Percentiles rank a stretch among this genome's conserved stretches.
phyloP scores from a whole-genome alignment of 805 yeast species.

The Tanozyma kutaoensis region DNA sequence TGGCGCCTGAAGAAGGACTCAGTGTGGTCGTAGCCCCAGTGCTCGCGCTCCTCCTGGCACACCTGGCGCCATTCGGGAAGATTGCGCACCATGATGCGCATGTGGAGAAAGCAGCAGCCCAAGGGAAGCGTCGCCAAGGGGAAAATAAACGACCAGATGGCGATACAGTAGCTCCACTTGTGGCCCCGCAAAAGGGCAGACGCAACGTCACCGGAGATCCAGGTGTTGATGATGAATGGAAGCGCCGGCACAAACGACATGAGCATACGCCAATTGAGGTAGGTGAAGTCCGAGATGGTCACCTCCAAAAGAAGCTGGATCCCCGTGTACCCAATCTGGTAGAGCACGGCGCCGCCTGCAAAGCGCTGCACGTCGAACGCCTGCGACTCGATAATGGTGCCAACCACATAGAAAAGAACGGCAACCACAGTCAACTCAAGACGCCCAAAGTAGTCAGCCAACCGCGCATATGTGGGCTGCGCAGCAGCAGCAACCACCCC shows the following conservation, averaged over 20 bases:
- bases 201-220: conserved; percentile 57
- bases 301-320: conserved; percentile 41
- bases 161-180: conserved; percentile 56
- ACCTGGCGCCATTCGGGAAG: conserved; percentile 37
- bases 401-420: conserved; percentile 43
- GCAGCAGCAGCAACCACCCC: conserved; percentile 55
- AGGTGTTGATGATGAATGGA: conserved; percentile 66
- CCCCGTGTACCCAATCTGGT: conserved; percentile 45
- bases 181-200: conserved; percentile 29
- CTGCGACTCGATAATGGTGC: conserved; percentile 52
- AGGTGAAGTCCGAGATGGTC: conserved; percentile 53
- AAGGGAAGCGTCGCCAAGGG: conserved; percentile 57
- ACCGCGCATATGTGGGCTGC: conserved; percentile 49
- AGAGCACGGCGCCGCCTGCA: conserved; percentile 50
- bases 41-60: conserved; percentile 23
- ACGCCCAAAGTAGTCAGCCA: conserved; percentile 60
- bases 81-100: conserved; percentile 39
- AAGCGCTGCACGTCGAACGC: conserved; percentile 42
- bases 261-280: conserved; percentile 58
- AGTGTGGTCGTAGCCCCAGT: neutral
- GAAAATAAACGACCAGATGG: conserved; percentile 70
- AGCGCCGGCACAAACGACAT: conserved; percentile 53
- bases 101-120: conserved; percentile 36
- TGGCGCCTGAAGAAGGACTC: neutral
- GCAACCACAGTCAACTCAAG: conserved; percentile 34